phyloP scores from a whole-genome alignment of 2,329 filamentous ascomycete species.

The Sporothrix curviconia region DNA sequence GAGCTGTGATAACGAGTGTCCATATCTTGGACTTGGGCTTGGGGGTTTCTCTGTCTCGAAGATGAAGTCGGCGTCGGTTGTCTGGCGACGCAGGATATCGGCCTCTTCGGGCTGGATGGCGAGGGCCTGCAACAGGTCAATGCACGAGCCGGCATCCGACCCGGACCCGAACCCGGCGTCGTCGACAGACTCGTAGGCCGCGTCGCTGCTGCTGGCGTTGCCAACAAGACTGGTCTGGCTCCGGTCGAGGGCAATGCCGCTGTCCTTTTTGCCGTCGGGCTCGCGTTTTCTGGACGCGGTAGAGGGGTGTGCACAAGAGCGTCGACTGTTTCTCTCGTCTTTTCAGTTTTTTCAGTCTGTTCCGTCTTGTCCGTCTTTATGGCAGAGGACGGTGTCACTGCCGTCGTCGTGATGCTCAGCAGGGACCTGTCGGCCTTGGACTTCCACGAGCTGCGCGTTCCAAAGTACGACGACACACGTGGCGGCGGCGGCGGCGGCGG shows the following conservation, averaged over 20 bases:
- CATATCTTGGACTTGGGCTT: too few species aligned
- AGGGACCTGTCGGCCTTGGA: neutral
- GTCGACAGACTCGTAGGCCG: neutral
- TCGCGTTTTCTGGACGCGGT: neutral
- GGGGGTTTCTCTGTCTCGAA: too few species aligned
- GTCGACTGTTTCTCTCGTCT: neutral
- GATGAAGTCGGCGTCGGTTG: neutral
- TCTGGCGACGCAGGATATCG: neutral
- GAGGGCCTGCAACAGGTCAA: constrained; percentile 27
- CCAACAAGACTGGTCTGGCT: neutral
- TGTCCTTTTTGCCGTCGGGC: constrained; percentile 16
- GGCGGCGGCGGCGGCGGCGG: neutral
- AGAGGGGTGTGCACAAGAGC: neutral
- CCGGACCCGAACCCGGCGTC: neutral
- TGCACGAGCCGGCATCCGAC: constrained; percentile 16
- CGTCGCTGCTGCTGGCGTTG: neutral
- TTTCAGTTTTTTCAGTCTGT: neutral
- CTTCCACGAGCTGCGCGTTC: neutral
- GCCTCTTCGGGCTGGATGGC: constrained; percentile 21
- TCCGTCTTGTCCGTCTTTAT: too few species aligned
- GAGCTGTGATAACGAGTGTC: too few species aligned
- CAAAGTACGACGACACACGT: neutral
- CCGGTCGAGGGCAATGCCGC: constrained; percentile 13
- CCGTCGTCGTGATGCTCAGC: too few species aligned
- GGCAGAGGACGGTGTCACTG: too few species aligned